These are phyloP conservation scores for Phytophthora pisi DNA, from an alignment of 352 stramenopile species.

Conservation along the genomic window DNA sequence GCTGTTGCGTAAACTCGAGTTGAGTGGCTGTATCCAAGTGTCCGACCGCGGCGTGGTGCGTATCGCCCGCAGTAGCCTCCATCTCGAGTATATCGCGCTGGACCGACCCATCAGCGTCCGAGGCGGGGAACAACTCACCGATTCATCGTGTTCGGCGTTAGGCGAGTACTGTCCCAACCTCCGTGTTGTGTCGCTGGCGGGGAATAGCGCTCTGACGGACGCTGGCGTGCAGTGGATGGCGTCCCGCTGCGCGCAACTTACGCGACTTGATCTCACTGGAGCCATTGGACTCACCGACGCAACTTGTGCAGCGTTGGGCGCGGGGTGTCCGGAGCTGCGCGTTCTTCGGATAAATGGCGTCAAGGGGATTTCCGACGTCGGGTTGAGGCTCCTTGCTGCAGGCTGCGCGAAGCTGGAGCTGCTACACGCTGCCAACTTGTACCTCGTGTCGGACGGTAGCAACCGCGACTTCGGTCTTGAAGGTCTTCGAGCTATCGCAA, in stretches of 20 bases:
- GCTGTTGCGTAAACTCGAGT: slow-evolving; percentile 64
- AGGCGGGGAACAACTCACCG: slow-evolving; percentile 84
- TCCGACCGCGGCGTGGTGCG: slow-evolving; percentile 87
- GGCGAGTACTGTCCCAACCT: slow-evolving; percentile 64
- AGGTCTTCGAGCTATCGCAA: slow-evolving; percentile 88
- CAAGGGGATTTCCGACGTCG: slow-evolving; percentile 82
- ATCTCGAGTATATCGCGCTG: slow-evolving; percentile 78
- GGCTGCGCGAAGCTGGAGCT: slow-evolving; percentile 80
- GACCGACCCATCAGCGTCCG: slow-evolving; percentile 43
- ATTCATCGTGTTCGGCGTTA: slow-evolving; percentile 87
- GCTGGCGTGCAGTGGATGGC: slow-evolving; percentile 90
- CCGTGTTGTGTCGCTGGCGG: slow-evolving; percentile 69
- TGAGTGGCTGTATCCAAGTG: slow-evolving; percentile 81
- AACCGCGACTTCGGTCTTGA: slow-evolving; percentile 92
- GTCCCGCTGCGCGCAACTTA: slow-evolving; percentile 74
- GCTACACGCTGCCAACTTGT: slow-evolving; percentile 83
- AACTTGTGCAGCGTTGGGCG: slow-evolving; percentile 55
- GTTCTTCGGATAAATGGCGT: slow-evolving; percentile 61
- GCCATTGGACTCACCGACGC: slow-evolving; percentile 89
- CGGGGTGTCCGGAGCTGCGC: slow-evolving; percentile 40
- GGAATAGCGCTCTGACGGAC: slow-evolving; percentile 91
- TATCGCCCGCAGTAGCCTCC: slow-evolving; percentile 74
- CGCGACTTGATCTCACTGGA: slow-evolving; percentile 80
- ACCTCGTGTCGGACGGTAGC: slow-evolving; percentile 93
- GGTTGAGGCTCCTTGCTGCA: slow-evolving; percentile 83